Conservation (phyloP, 2,329 filamentous ascomycete genomes). For the Allantophomopsis lycopodina region DNA sequence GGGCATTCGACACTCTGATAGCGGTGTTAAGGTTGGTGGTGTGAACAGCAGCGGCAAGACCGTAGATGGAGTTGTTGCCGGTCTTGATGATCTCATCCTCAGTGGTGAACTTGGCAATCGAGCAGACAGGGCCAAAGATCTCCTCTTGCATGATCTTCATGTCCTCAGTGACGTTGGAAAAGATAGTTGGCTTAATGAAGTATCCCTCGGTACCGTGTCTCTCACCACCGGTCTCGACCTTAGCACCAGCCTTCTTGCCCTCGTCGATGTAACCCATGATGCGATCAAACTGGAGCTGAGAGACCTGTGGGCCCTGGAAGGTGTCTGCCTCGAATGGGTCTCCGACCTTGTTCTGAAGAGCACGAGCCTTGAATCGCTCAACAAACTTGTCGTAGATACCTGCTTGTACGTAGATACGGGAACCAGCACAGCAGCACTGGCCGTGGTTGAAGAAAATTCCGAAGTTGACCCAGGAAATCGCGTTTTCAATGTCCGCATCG, state of each 20-base stretch:
- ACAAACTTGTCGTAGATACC: conserved; percentile 59
- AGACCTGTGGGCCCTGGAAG: conserved; percentile 61
- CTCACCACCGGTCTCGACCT: conserved; percentile 48
- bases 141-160: conserved; percentile 68
- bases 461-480: conserved; percentile 47
- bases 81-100: conserved; percentile 51
- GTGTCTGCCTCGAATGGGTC: conserved; percentile 52
- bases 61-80: conserved; percentile 51
- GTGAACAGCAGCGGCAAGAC: conserved; percentile 56
- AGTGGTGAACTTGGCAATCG: conserved; percentile 57
- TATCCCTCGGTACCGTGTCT: conserved; percentile 53
- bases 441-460: conserved; percentile 28
- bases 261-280: conserved; percentile 54
- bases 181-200: conserved; percentile 64
- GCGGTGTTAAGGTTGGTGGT: conserved; percentile 56
- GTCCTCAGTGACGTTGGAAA: conserved; percentile 53
- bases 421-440: conserved; percentile 41
- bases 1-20: conserved; percentile 47
- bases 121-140: conserved; percentile 62
- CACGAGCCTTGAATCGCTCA: conserved; percentile 49
- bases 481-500: conserved; percentile 46
- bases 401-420: conserved; percentile 57
- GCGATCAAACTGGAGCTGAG: conserved; percentile 54
- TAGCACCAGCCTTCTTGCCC: conserved; percentile 52
- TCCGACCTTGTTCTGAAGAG: conserved; percentile 46